A percentile compares a stretch with the other conserved stretches of the same genome.
Evolutionary conservation across 192 early-diverging fungal species (phyloP).

Genomic region (Coemansia sp.): DNA sequence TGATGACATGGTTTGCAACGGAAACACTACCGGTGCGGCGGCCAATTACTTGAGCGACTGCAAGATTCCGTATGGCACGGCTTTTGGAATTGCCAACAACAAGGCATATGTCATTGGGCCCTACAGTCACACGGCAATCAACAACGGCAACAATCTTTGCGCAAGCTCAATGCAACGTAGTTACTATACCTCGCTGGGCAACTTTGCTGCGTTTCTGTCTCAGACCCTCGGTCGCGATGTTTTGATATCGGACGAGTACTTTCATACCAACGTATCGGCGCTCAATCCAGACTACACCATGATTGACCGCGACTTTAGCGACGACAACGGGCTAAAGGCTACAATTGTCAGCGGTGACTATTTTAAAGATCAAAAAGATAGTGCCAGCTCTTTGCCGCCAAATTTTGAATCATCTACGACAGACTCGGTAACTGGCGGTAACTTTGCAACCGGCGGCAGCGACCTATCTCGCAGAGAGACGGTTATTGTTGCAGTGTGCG

Average conservation of each 20-base stretch:
- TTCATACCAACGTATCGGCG: neutral
- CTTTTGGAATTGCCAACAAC: neutral
- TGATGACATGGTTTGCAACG: neutral
- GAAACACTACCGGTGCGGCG: neutral
- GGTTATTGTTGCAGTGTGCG: neutral
- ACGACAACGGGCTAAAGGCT: neutral
- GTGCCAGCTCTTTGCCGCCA: no score
- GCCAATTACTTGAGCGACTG: neutral
- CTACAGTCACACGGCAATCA: constrained; percentile 7
- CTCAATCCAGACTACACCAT: neutral
- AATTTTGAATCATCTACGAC: no score
- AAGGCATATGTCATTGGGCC: constrained; percentile 7
- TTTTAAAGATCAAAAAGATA: neutral
- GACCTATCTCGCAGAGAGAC: neutral
- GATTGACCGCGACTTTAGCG: neutral
- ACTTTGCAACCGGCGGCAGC: neutral
- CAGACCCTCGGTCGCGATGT: neutral
- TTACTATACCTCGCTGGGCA: constrained; percentile 4
- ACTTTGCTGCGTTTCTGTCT: neutral
- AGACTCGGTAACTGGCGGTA: no score
- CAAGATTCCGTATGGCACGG: neutral
- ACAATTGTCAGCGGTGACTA: neutral
- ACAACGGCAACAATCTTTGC: constrained; percentile 10
- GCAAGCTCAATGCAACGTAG: neutral
- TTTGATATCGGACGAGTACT: neutral